These are phyloP conservation scores for Hypomyces rosellus DNA, from an alignment of 2,329 filamentous ascomycete genomes.

Conservation along the genomic window DNA sequence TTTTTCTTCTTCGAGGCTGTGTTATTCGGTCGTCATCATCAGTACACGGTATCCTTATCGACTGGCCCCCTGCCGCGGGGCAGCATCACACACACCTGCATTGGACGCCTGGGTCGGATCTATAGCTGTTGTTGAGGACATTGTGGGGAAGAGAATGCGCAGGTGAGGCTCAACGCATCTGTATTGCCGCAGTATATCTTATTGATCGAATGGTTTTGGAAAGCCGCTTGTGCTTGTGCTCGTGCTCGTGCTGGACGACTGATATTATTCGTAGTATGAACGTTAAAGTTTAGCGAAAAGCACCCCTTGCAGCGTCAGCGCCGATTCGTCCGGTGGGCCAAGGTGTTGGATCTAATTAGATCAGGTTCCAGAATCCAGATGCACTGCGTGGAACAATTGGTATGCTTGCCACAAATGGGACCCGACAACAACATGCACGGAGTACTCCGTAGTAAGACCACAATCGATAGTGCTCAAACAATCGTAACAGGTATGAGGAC, in stretches of 20 bases:
- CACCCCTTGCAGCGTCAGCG: constrained; percentile 5
- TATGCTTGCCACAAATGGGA: neutral
- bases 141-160: constrained; percentile 21
- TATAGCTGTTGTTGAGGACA: constrained; percentile 34
- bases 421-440: neutral
- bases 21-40: constrained; percentile 19
- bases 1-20: constrained; percentile 49
- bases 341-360: neutral
- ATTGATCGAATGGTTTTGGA: neutral
- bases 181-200: constrained; percentile 5
- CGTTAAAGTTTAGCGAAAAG: neutral
- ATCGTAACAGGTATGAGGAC: no score
- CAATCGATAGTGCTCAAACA: no score
- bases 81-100: constrained; percentile 28
- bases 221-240: neutral
- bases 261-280: no score
- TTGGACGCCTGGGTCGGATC: constrained; percentile 30
- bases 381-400: no score
- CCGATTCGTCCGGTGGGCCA: constrained; percentile 7
- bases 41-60: constrained; percentile 24
- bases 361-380: no score
- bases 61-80: constrained; percentile 1
- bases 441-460: no score
- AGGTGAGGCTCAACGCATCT: constrained; percentile 18
- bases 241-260: no score